phyloP scores from a whole-genome alignment of 139 green algal genomes.

The Coelastrella sp. region DNA sequence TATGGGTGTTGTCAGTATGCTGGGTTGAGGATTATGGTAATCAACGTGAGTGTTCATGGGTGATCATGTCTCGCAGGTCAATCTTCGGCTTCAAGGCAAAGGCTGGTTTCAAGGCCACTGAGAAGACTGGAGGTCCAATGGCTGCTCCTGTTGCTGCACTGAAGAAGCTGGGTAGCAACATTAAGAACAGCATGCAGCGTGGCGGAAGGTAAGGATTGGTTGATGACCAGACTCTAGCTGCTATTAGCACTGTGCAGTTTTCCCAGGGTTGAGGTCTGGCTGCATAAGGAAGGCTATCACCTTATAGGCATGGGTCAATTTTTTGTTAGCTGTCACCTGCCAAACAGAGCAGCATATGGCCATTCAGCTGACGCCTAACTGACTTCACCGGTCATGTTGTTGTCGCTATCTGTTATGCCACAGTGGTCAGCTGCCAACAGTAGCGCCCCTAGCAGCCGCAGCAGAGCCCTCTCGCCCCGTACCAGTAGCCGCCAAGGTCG shows the following conservation, averaged over 20 bases:
- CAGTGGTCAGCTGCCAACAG: not conserved
- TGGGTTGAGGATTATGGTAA: too few species aligned
- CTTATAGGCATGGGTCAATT: too few species aligned
- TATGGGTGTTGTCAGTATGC: too few species aligned
- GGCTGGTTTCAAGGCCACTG: conserved; percentile 51
- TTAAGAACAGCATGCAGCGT: not conserved
- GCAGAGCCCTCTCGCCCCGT: not conserved
- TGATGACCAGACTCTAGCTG: too few species aligned
- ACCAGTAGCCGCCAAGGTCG: conserved; percentile 16
- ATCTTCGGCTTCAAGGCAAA: conserved; percentile 39
- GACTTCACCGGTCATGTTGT: too few species aligned
- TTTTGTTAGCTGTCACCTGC: too few species aligned
- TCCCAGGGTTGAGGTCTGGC: not conserved
- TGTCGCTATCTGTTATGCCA: not conserved
- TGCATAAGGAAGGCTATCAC: too few species aligned
- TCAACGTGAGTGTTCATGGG: too few species aligned
- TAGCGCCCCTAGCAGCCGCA: not conserved
- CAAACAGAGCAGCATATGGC: too few species aligned
- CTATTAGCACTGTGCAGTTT: not conserved
- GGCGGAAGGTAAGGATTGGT: not conserved
- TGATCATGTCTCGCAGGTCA: not conserved
- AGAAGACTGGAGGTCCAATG: conserved; percentile 23
- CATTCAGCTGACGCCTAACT: too few species aligned
- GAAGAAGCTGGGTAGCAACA: conserved; percentile 29
- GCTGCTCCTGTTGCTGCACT: conserved; percentile 24